Evolutionary conservation across 2,329 filamentous ascomycete genomes (phyloP).

Genomic region (Didymella keratinophila): DNA sequence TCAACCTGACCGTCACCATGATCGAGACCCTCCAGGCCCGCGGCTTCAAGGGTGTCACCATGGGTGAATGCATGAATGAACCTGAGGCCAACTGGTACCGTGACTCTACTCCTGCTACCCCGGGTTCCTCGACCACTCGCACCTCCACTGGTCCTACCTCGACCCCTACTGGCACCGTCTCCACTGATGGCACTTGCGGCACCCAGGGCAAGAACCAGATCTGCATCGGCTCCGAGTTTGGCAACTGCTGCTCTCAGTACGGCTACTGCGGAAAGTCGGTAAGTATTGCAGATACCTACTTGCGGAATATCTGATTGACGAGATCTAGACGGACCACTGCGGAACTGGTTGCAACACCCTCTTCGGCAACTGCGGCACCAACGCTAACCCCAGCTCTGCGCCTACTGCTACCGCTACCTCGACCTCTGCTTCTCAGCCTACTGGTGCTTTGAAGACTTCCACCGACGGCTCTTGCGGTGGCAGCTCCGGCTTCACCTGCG

Average conservation of each 20-base stretch:
- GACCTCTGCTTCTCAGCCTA: conserved; percentile 18
- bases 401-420: conserved; percentile 18
- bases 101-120: conserved; percentile 45
- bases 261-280: conserved; percentile 50
- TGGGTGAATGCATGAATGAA: conserved; percentile 59
- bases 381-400: conserved; percentile 14
- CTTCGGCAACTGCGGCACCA: conserved; percentile 39
- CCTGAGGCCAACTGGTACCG: conserved; percentile 60
- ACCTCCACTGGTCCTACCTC: conserved; percentile 25
- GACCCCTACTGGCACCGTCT: conserved; percentile 32
- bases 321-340: conserved; percentile 19
- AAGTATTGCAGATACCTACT: background rate
- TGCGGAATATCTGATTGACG: background rate
- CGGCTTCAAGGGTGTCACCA: conserved; percentile 55
- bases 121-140: conserved; percentile 28
- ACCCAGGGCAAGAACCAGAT: conserved; percentile 28
- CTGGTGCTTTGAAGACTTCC: conserved; percentile 24
- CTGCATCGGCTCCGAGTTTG: conserved; percentile 43
- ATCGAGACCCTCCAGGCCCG: conserved; percentile 50
- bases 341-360: conserved; percentile 30
- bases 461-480: conserved; percentile 38
- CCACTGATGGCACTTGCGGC: conserved; percentile 35
- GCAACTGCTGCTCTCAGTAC: conserved; percentile 55
- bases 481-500: conserved; percentile 36
- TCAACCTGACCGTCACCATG: conserved; percentile 55